phyloP scores from a whole-genome alignment of 2,329 filamentous ascomycete genomes.

The Immersiporthe knoxdaviesiana region DNA sequence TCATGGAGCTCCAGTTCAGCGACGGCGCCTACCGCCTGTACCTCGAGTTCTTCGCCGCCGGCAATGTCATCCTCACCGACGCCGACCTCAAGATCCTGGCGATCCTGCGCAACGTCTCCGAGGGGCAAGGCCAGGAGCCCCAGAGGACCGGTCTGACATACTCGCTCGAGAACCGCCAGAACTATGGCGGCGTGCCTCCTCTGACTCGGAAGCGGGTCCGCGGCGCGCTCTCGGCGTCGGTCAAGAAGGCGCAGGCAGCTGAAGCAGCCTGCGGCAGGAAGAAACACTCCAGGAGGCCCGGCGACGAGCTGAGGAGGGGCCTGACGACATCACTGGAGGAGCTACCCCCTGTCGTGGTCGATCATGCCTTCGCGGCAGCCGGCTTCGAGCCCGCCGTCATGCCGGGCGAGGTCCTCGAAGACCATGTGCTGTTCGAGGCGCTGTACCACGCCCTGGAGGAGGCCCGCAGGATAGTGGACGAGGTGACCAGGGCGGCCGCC shows the following conservation, averaged over 20 bases:
- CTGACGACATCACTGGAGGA: conserved; percentile 85
- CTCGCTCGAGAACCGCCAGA: conserved; percentile 79
- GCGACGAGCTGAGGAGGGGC: conserved; percentile 77
- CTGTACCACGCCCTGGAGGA: conserved; percentile 71
- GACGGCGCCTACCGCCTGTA: conserved; percentile 88
- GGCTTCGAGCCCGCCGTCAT: conserved; percentile 70
- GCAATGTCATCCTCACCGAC: conserved; percentile 93
- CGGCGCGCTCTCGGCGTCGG: conserved; percentile 68
- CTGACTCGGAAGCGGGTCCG: conserved; percentile 75
- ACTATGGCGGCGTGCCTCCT: conserved; percentile 74
- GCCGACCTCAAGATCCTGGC: conserved; percentile 79
- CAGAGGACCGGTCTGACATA: conserved; percentile 79
- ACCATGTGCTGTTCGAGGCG: conserved; percentile 64
- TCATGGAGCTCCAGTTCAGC: conserved; percentile 90
- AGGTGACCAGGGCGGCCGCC: conserved; percentile 66
- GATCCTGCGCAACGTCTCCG: conserved; percentile 77
- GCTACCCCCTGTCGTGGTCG: conserved; percentile 82
- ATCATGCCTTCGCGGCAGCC: conserved; percentile 76
- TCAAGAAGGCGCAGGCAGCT: conserved; percentile 59
- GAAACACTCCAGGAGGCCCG: conserved; percentile 72
- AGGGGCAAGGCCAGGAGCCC: conserved; percentile 82
- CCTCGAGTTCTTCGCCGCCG: conserved; percentile 94
- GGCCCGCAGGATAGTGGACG: conserved; percentile 70
- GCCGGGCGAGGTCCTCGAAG: conserved; percentile 70
- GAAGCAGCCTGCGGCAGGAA: conserved; percentile 55